Conservation (phyloP, 2,329 filamentous ascomycete species). For the Colletotrichum musae region DNA sequence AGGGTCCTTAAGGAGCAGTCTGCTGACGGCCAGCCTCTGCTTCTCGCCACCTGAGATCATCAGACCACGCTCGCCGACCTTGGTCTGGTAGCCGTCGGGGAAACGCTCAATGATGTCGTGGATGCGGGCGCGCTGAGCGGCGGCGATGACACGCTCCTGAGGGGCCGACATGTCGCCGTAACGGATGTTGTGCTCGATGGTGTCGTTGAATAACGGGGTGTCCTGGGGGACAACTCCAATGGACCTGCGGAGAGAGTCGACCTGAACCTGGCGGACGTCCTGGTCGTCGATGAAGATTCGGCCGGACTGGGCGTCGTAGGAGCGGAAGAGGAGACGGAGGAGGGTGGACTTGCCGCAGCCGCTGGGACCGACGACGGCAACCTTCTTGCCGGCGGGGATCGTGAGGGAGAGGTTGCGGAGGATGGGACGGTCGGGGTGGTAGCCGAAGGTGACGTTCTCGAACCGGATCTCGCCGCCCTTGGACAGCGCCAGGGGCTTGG, state of each 20-base stretch:
- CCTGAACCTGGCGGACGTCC: conserved; percentile 85
- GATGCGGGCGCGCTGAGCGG: conserved; percentile 86
- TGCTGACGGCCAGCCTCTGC: conserved; percentile 87
- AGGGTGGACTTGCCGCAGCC: conserved; percentile 98
- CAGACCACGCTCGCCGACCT: conserved; percentile 93
- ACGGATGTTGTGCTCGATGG: conserved; percentile 94
- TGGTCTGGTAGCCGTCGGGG: conserved; percentile 90
- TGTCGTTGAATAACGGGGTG: conserved; percentile 96
- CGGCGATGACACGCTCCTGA: conserved; percentile 79
- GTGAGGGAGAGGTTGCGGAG: conserved; percentile 87
- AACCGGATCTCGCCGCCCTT: conserved; percentile 92
- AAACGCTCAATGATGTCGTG: conserved; percentile 86
- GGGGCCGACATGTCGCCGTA: conserved; percentile 89
- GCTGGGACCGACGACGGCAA: conserved; percentile 94
- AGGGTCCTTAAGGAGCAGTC: conserved; percentile 89
- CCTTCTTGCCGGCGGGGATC: conserved; percentile 95
- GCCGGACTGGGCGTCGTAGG: conserved; percentile 89
- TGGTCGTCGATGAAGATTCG: conserved; percentile 94
- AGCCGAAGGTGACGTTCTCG: conserved; percentile 95
- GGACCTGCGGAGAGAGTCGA: conserved; percentile 85
- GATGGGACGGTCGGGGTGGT: conserved; percentile 88
- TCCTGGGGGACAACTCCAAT: conserved; percentile 99
- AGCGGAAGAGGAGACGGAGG: conserved; percentile 91
- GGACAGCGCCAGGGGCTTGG: conserved; percentile 79
- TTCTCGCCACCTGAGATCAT: conserved; percentile 98